Base-by-base conservation (phyloP, 192 early-diverging fungal genomes). In the Piromyces sp. region DNA sequence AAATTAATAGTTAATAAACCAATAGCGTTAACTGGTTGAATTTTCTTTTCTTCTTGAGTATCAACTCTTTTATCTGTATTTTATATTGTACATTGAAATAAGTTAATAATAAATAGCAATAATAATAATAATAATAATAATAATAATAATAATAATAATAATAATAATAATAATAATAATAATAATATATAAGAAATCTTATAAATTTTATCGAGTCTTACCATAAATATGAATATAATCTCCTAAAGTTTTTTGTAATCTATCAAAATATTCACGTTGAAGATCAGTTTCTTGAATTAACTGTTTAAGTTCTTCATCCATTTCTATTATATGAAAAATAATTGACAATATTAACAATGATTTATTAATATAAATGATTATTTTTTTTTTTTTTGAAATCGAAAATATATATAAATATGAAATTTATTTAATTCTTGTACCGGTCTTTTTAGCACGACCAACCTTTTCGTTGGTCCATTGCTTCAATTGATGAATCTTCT, bases 391-490 rank as follows among this genome's bases (percentile, higher is more conserved):
- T n/a, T n/a, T n/a, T n/a, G n/a, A n/a, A n/a, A n/a, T n/a, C n/a
- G n/a, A n/a, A n/a, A n/a, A n/a, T n/a, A n/a, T n/a, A n/a, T n/a
- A n/a, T n/a, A n/a, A n/a, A n/a, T n/a, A n/a, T 33, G 9, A 33
- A 33, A 33, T 33, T 9, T 33, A 33, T 33, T 33, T 33, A 6
- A 3, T 33, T 33, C 9, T 33, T 78, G 4, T 79, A 89, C 88
- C 91, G 29, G 94, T 93, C 81, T 87, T 89, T 81, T 90, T 89
- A 29, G 88, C 85, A 80, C 86, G 86, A 29, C 95, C 94, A 58
- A 96, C 85, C 80, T 92, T 91, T 84, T 97, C 95, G 82, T 93
- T 93, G n/a, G 93, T 92, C 87, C 92, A 90, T 90, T 91, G 84
- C 79, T 30, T 68, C 51, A 68, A 68, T 68, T 68, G 51, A 68